Evolutionary conservation across 306 rosid species (phyloP), one percentile per base, ranked within the genome.

Genomic region (Begonia masoniana): DNA sequence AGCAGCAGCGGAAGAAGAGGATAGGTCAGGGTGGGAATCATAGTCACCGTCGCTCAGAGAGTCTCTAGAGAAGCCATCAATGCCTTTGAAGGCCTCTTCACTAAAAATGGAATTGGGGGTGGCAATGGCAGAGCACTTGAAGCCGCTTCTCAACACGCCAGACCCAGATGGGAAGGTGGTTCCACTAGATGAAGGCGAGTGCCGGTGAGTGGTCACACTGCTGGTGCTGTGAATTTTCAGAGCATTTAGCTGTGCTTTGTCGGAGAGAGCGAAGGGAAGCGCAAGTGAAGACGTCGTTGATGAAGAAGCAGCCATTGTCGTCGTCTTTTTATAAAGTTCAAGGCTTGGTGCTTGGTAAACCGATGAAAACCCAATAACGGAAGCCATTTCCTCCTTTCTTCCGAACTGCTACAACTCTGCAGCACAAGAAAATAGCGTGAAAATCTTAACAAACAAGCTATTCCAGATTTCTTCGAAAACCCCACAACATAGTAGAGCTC

Each of bases 81-180:
- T 49, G 0, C 91, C 82, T 66, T 75, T 75, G 58, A 91, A 91
- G 12, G 97, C 97, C 68, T 85, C 96, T 57, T 91, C 94, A 31
- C 97, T 91, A 1, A 91, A 91, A 59, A 85, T 77, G 12, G 97
- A 89, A 64, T 91, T 91, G 12, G 97, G 92, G 2, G 97, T 75
- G 8, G 94, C 96, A 55, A 91, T 78, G 2, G 96, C 95, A 8
- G 87, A 86, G 45, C 83, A 62, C 35, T 65, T 66, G 49, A 80
- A 68, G 23, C 62, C 63, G 14, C 47, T 43, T 46, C 52, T 68
- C 41, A 57, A 52, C 31, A 16, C 62, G 12, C 54, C 55, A 16
- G 23, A 59, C 12, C 50, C 45, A 16, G 58, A 21, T 21, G 0
- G 24, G 4, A 21, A 35, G 41, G 43, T 26, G 13, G 47, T 9